phyloP scores from a whole-genome alignment of 2,329 filamentous ascomycete genomes.

The Aspergillus sp. region DNA sequence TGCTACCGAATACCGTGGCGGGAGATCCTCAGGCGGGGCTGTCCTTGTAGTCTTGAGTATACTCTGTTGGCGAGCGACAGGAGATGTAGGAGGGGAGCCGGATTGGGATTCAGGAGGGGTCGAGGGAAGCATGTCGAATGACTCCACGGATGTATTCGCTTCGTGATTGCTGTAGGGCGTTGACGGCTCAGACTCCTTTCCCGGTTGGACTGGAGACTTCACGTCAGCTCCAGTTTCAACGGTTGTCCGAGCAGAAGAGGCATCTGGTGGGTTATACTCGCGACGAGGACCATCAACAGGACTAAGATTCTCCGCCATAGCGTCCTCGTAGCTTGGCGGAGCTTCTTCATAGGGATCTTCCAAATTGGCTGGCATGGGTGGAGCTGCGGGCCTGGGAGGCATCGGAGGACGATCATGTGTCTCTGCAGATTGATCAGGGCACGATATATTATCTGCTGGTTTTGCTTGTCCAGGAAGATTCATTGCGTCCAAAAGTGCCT shows the following conservation, averaged over 20 bases:
- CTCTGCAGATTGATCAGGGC: conserved; percentile 18
- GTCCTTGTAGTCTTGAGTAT: conserved; percentile 25
- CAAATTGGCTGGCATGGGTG: conserved; percentile 17
- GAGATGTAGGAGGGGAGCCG: conserved; percentile 27
- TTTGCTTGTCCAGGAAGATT: conserved; percentile 25
- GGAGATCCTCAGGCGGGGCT: conserved; percentile 22
- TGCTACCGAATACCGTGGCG: conserved; percentile 25
- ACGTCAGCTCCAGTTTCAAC: conserved; percentile 34
- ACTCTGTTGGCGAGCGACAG: conserved; percentile 26
- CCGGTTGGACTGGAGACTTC: conserved; percentile 27
- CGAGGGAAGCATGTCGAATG: conserved; percentile 35
- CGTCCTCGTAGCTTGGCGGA: conserved; percentile 94
- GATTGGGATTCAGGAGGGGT: conserved; percentile 31
- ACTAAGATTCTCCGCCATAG: conserved; percentile 72
- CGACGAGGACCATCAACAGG: conserved; percentile 66
- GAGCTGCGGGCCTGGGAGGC: conserved; percentile 32
- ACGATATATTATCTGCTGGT: conserved; percentile 12
- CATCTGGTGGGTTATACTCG: conserved; percentile 43
- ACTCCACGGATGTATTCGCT: conserved; percentile 30
- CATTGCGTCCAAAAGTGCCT: conserved; percentile 67
- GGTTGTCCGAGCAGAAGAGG: conserved; percentile 23
- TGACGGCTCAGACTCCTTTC: conserved; percentile 23
- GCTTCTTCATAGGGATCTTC: conserved; percentile 57
- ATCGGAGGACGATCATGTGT: conserved; percentile 31
- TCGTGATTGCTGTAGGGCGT: conserved; percentile 14